Percentiles rank a stretch among this genome's conserved stretches.
Evolutionary conservation across 495 filamentous ascomycete genomes (phyloP).

Genomic region (Tuber umbilicatum): DNA sequence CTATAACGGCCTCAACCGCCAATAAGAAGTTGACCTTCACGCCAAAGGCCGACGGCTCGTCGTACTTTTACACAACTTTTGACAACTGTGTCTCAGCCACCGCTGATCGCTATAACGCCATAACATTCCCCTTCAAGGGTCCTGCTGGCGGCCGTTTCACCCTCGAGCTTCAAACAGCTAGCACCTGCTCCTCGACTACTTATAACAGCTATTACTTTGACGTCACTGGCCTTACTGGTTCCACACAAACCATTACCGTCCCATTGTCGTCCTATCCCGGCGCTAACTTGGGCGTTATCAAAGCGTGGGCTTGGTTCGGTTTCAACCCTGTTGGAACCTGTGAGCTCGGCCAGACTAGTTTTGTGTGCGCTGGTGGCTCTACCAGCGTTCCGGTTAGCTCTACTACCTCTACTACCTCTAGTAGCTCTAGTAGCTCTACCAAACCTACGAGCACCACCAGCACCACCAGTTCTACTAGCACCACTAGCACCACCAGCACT

Average conservation of each 20-base stretch:
- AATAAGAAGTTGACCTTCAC: conserved; percentile 51
- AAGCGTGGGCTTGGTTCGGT: conserved; percentile 50
- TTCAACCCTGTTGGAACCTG: conserved; percentile 48
- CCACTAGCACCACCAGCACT: conserved; percentile 12
- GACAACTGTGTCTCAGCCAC: conserved; percentile 46
- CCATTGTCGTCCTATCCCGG: conserved; percentile 50
- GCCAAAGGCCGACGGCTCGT: conserved; percentile 44
- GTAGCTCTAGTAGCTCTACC: conserved; percentile 14
- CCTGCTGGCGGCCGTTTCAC: conserved; percentile 47
- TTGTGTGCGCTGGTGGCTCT: conserved; percentile 46
- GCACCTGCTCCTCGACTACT: conserved; percentile 44
- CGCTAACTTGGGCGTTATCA: conserved; percentile 51
- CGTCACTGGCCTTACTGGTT: conserved; percentile 49
- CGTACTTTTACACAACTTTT: conserved; percentile 58
- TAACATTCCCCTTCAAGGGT: conserved; percentile 54
- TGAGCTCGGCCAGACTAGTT: conserved; percentile 51
- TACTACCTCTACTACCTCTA: conserved; percentile 7
- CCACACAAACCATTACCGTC: conserved; percentile 50
- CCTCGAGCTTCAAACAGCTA: conserved; percentile 52
- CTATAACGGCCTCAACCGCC: conserved; percentile 46
- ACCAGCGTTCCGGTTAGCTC: conserved; percentile 4
- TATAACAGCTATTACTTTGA: conserved; percentile 49
- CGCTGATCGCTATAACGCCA: conserved; percentile 48
- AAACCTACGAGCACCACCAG: conserved; percentile 24
- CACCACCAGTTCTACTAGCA: conserved; percentile 14